A percentile compares a stretch with the other conserved stretches of the same genome.
These are phyloP conservation scores for Hyphopichia wangnamkhiaoensis DNA, from an alignment of 1,139 yeast species.

Conservation along the genomic window DNA sequence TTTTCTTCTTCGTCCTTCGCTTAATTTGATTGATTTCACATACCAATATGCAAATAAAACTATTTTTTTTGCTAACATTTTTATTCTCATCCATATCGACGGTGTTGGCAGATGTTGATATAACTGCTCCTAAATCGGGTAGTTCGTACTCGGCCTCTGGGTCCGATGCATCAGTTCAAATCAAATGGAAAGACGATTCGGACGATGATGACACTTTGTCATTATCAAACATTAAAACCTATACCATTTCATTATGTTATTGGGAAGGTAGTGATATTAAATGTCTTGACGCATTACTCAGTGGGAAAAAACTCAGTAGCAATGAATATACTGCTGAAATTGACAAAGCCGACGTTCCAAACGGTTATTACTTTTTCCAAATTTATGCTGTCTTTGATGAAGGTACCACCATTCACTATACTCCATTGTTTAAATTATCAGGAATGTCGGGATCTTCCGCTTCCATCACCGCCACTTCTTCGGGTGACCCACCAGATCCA, in stretches of 20 bases:
- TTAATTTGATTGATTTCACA: no score
- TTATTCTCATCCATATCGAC: constrained; percentile 7
- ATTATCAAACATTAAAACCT: constrained; percentile 42
- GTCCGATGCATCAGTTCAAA: constrained; percentile 45
- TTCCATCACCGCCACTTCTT: constrained; percentile 20
- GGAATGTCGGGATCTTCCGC: constrained; percentile 68
- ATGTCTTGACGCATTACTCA: constrained; percentile 36
- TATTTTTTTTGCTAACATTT: background rate
- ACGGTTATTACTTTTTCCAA: constrained; percentile 74
- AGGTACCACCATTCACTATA: constrained; percentile 70
- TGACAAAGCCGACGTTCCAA: constrained; percentile 45
- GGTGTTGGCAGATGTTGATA: constrained; percentile 56
- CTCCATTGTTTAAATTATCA: constrained; percentile 61
- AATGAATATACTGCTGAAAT: constrained; percentile 43
- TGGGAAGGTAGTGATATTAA: constrained; percentile 57
- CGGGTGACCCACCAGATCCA: constrained; percentile 31
- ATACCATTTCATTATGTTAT: constrained; percentile 63
- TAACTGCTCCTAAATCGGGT: constrained; percentile 54
- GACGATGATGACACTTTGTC: constrained; percentile 44
- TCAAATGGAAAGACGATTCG: constrained; percentile 64
- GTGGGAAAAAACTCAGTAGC: constrained; percentile 18
- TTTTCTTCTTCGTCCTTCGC: no score
- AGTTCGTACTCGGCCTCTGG: constrained; percentile 51
- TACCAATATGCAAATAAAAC: constrained; percentile 4
- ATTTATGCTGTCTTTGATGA: constrained; percentile 43